phyloP scores from a whole-genome alignment of 208 protist species.

The Kentomonas sorsogonicus region DNA sequence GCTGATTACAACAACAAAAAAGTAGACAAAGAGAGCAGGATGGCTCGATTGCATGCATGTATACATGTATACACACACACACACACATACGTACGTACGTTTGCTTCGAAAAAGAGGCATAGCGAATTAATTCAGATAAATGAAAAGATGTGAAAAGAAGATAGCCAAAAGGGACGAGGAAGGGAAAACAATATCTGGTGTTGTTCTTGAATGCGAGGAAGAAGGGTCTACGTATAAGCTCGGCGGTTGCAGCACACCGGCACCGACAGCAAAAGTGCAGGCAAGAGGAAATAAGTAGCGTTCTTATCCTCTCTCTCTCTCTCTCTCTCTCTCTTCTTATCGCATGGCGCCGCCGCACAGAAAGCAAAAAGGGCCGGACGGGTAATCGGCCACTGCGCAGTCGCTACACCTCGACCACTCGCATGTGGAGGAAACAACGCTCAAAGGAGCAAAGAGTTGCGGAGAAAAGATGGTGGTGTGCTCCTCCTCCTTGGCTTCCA shows the following conservation, averaged over 20 bases:
- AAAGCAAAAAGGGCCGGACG: constrained; percentile 45
- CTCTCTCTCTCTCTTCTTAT: constrained; percentile 14
- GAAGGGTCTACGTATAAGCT: no score
- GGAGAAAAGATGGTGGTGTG: constrained; percentile 80
- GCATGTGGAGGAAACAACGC: constrained; percentile 43
- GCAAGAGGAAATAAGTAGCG: no score
- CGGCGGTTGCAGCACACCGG: no score
- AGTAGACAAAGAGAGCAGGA: background rate
- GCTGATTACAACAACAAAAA: background rate
- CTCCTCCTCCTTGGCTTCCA: constrained; percentile 11
- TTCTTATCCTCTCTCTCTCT: no score
- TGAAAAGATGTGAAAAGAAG: background rate
- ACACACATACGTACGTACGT: no score
- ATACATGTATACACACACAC: no score
- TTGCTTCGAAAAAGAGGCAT: no score
- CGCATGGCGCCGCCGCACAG: constrained; percentile 67
- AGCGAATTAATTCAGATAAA: background rate
- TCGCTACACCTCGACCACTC: constrained; percentile 52
- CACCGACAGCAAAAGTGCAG: no score
- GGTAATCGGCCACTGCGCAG: constrained; percentile 66
- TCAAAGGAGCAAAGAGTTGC: constrained; percentile 60
- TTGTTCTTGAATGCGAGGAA: no score
- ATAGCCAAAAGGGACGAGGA: background rate
- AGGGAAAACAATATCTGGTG: background rate
- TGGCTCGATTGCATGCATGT: background rate